Percentiles rank a stretch among this genome's conserved stretches.
Evolutionary conservation across 1,284 basidiomycete species (phyloP).

Genomic region (Boletus sp.): DNA sequence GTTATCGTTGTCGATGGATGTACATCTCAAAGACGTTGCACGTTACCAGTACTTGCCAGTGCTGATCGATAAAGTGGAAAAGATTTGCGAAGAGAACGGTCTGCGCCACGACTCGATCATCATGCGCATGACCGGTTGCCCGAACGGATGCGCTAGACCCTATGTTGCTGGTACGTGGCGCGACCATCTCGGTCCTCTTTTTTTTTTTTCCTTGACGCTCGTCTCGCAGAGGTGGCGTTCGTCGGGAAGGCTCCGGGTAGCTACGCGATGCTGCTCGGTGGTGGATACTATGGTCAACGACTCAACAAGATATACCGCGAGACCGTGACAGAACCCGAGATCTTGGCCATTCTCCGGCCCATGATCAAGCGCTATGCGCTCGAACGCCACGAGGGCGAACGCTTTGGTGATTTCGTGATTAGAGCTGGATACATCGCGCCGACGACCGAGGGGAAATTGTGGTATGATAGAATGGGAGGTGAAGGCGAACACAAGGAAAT

Average conservation of each 20-base stretch:
- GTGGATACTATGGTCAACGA: conserved; percentile 90
- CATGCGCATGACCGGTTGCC: conserved; percentile 98
- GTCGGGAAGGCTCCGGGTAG: conserved; percentile 94
- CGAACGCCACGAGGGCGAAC: conserved; percentile 86
- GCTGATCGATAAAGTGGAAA: conserved; percentile 93
- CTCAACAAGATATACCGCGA: conserved; percentile 94
- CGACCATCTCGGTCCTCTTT: too few species aligned
- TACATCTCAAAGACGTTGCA: conserved; percentile 4
- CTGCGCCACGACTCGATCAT: conserved; percentile 91
- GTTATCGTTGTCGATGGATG: background rate
- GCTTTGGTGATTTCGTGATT: conserved; percentile 95
- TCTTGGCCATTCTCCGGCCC: conserved; percentile 81
- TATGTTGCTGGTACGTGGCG: conserved; percentile 73
- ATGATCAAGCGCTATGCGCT: conserved; percentile 94
- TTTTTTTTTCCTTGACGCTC: conserved; percentile 1
- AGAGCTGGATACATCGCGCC: conserved; percentile 80
- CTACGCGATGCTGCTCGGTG: conserved; percentile 95
- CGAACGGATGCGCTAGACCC: conserved; percentile 92
- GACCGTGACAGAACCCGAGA: conserved; percentile 91
- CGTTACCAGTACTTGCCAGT: conserved; percentile 79
- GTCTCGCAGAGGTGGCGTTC: conserved; percentile 78
- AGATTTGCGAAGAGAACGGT: conserved; percentile 90
- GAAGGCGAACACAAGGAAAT: conserved; percentile 49
- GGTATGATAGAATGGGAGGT: conserved; percentile 80
- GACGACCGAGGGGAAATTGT: conserved; percentile 72